Base-by-base conservation (phyloP, 768 basidiomycete species). In the Amanita brunnescens region DNA sequence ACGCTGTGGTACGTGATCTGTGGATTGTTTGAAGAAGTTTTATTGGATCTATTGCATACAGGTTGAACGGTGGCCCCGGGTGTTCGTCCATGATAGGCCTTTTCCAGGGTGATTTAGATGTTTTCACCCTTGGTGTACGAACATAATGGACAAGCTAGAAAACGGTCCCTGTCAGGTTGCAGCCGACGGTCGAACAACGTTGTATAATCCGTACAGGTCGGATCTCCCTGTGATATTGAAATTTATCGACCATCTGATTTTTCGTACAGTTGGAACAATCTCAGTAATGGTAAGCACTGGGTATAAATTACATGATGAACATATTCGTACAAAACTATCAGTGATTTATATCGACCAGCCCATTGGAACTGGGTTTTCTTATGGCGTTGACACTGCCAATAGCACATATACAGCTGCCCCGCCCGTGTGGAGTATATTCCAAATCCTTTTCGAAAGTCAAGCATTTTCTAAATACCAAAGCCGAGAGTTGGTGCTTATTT, bases 331-430 rank as follows among this genome's bases (percentile, higher is more conserved):
- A 26, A 26, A 46, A 26, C 47, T 21, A 29, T 35, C 14, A 85
- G 82, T 85, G 64, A 78, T 85, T 26, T 85, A 84, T 59, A 80
- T 85, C 32, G 82, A 84, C 60, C 81, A 85, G 58, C 83, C 82
- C 3, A 78, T 85, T 35, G 80, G 80, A 0, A 75, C 80, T 0
- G 81, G 83, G 4, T 83, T 83, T 59, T 84, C 82, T 0, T 76
- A 73, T 49, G 81, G 83, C 10, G 70, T 61, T 0, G 73, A 77
- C 47, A 73, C 71, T 0, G 77, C 80, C 16, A 80, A 83, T 55
- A 78, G 77, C 61, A 78, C 78, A 0, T 59, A 73, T 32, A 52
- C 76, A 14, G 79, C 81, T 0, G 77, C 82, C 1, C 73, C 76
- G 0, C 71, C 73, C 16, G 71, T 84, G 5, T 84, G 83, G 83